Percentiles rank a stretch among this genome's conserved stretches.
Conservation (phyloP, 371 early-diverging fungal species). For the Funneliformis caledonium region DNA sequence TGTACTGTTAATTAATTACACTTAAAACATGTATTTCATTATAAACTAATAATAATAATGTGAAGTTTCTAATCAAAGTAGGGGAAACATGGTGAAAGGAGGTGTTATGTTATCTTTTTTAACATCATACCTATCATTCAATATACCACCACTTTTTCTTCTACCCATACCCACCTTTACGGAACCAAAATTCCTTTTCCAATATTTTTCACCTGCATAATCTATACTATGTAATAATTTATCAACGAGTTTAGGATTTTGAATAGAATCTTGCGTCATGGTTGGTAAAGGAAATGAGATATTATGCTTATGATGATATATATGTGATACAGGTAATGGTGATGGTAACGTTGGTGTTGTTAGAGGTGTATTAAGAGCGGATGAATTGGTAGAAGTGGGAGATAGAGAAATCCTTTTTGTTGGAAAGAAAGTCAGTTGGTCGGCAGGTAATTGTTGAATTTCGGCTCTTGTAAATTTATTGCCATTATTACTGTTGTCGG, state of each 20-base stretch:
- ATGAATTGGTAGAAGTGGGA: not conserved
- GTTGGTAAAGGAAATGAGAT: not conserved
- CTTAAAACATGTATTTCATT: too few species aligned
- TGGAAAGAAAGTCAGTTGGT: conserved; percentile 36
- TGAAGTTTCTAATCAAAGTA: not conserved
- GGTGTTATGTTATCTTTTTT: not conserved
- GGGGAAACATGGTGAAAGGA: not conserved
- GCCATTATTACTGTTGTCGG: not conserved
- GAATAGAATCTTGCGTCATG: not conserved
- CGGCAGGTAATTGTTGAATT: conserved; percentile 15
- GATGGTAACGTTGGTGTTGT: conserved; percentile 12
- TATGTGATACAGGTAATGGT: conserved; percentile 3
- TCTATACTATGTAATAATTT: not conserved
- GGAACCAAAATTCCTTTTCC: not conserved
- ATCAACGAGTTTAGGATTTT: not conserved
- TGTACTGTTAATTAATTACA: too few species aligned
- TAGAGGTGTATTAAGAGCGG: not conserved
- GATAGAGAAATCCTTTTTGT: not conserved
- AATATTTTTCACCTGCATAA: conserved; percentile 11
- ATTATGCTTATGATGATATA: not conserved
- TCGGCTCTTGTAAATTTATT: conserved; percentile 22
- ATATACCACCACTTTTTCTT: not conserved
- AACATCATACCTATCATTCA: not conserved
- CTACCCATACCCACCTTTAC: not conserved
- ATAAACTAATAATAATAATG: too few species aligned